Base-by-base conservation (phyloP, 805 yeast species). In the Saturnispora halmiae region DNA sequence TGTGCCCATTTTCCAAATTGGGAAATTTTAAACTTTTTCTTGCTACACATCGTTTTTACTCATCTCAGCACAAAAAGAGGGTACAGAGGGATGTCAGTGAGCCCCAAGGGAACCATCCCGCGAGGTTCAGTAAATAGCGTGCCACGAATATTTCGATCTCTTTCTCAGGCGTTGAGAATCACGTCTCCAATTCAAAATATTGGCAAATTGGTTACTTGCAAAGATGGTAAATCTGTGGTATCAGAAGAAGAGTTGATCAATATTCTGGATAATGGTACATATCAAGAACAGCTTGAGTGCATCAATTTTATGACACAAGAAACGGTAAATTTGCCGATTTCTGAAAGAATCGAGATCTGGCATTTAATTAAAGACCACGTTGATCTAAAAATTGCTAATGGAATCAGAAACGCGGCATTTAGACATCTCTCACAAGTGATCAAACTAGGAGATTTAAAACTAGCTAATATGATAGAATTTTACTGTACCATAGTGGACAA, bases 301-400 rank as follows among this genome's bases (percentile, higher is more conserved):
- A 77, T 82, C 0, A 64, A 63, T 2, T 58, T 67, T 16, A 58
- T 85, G 31, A 60, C 72, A 6, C 67, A 67, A 2, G 64, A 75
- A 3, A 57, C 84, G 2, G 69, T 69, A 18, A 71, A 67, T 36
- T 69, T 67, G 37, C 64, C 78, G 3, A 68, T 77, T 2, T 66
- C 79, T 0, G 71, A 81, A 2, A 67, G 83, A 4, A 77, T 84
- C 0, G 87, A 82, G 46, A 66, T 84, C 2, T 85, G 95, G 95
- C 75, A 79, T 55, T 60, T 77, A 38, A 79, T 81, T 0, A 63
- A 72, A 44, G 73, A 69, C 38, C 58, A 79, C 55, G 66, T 82
- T 38, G 62, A 63, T 6, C 54, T 61, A 0, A 54, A 56, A 3
- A 55, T 51, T 25, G 51, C 50, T 16, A 42, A 55, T 1, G 63